Conservation (phyloP, 2,329 filamentous ascomycete genomes). For the Paramyrothecium sp. region DNA sequence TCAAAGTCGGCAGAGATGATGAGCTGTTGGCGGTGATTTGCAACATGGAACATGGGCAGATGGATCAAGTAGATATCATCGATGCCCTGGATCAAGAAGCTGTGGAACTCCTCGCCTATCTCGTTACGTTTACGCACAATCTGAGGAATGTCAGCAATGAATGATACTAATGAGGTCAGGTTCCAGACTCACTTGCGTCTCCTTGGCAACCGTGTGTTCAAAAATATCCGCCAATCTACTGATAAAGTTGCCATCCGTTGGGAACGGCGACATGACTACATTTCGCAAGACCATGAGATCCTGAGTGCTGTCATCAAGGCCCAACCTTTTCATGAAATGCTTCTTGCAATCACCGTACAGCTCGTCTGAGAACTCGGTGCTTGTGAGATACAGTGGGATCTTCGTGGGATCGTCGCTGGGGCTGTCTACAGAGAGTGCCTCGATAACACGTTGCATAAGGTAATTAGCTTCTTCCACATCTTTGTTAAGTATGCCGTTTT, state of each 20-base stretch:
- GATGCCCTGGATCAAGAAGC: conserved; percentile 35
- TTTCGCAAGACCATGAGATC: conserved; percentile 44
- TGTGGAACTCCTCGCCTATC: conserved; percentile 27
- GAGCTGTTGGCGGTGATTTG: conserved; percentile 37
- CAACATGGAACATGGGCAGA: conserved; percentile 36
- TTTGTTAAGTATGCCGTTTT: conserved; percentile 34
- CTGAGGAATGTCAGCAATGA: conserved; percentile 3
- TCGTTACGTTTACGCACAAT: conserved; percentile 33
- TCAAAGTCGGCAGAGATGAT: conserved; percentile 20
- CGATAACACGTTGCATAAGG: conserved; percentile 42
- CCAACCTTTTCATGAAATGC: conserved; percentile 40
- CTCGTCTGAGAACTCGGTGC: conserved; percentile 36
- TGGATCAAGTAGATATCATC: conserved; percentile 26
- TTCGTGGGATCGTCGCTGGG: conserved; percentile 34
- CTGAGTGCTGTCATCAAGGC: conserved; percentile 25
- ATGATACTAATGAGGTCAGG: not conserved
- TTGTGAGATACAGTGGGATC: conserved; percentile 43
- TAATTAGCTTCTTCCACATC: conserved; percentile 48
- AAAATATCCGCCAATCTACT: conserved; percentile 31
- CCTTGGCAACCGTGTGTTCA: conserved; percentile 23
- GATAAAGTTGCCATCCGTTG: conserved; percentile 37
- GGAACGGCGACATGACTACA: conserved; percentile 46
- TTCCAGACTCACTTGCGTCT: conserved; percentile 11
- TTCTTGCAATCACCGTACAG: conserved; percentile 39
- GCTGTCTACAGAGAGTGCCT: conserved; percentile 38